Evolutionary conservation across 2,329 filamentous ascomycete species (phyloP), one percentile per base, ranked within the genome.

Genomic region (Aspergillus floridensis): DNA sequence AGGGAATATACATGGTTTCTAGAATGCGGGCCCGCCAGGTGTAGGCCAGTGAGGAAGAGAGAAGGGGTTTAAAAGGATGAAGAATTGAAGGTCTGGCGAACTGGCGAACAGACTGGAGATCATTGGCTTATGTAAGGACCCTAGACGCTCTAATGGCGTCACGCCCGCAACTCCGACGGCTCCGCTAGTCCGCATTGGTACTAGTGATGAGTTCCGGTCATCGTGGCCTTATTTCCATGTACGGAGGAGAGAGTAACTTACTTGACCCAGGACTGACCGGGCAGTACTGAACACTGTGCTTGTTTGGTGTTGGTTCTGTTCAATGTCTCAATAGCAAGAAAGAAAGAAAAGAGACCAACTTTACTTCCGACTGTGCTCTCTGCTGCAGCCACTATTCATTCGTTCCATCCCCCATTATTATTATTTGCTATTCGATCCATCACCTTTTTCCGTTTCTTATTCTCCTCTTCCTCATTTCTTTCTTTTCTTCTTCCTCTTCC

Each of bases 211-310:
- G 70, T 75, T 76, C 66, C 70, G 72, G 73, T 66, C 66, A 76
- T 75, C 73, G 74, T 77, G 74, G 72, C 74, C 74, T 77, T 35
- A 72, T n/a, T 44, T 29, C 26, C 26, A 29, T 29, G 22, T 29
- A 29, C 26, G 26, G 26, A 29, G 26, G 22, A 22, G 22, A 22
- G 22, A 22, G 22, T 22, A 22, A 21, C 2, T 21, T 21, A 21
- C 21, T 3, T 22, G 22, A 22, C 22, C 22, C 22, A 22, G n/a
- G n/a, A n/a, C n/a, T n/a, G n/a, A n/a, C n/a, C n/a, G n/a, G n/a
- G n/a, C n/a, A 21, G 21, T 21, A 21, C 21, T 21, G 21, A 21
- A 29, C 26, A 7, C 26, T 29, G 26, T 29, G 26, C 26, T 44
- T 19, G 14, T 44, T 41, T 8, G 6, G 74, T 72, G 69, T 68